phyloP scores from a whole-genome alignment of 1,284 basidiomycete genomes.

The Cronartium quercuum region DNA sequence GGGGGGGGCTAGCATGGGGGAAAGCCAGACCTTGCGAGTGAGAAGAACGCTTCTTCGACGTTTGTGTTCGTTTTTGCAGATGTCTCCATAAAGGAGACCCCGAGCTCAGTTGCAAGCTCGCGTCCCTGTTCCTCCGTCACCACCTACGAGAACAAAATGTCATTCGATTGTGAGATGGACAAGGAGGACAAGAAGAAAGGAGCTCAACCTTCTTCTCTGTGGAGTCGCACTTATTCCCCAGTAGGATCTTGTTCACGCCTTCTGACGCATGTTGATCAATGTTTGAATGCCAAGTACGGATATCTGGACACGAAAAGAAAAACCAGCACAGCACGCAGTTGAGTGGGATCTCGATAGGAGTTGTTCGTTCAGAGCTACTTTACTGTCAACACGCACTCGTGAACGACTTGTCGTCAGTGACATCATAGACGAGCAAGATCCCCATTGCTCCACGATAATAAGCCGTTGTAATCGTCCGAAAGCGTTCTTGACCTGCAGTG shows the following conservation, averaged over 20 bases:
- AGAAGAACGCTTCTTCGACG: conserved; percentile 98
- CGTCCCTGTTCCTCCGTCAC: conserved; percentile 71
- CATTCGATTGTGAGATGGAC: background rate
- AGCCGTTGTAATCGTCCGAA: conserved; percentile 98
- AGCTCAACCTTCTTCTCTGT: conserved; percentile 70
- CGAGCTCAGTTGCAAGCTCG: conserved; percentile 75
- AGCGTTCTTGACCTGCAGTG: conserved; percentile 97
- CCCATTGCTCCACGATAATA: conserved; percentile 99
- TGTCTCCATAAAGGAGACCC: conserved; percentile 94
- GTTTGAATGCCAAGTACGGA: conserved; percentile 96
- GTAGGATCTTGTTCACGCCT: conserved; percentile 97
- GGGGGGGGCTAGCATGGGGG: background rate
- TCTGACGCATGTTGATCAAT: conserved; percentile 99
- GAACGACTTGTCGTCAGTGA: conserved; percentile 96
- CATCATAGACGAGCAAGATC: conserved; percentile 95
- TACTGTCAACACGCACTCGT: conserved; percentile 64
- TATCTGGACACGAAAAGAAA: conserved; percentile 58
- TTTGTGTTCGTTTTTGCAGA: conserved; percentile 96
- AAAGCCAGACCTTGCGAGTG: conserved; percentile 75
- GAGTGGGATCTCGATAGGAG: background rate
- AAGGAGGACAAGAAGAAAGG: background rate
- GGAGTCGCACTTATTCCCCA: conserved; percentile 99
- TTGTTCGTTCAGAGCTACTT: background rate
- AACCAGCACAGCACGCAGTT: background rate
- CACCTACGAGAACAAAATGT: conserved; percentile 50